Percentiles rank a stretch among this genome's conserved stretches.
These are phyloP conservation scores for Leishmania turanica DNA, from an alignment of 208 protist genomes.

Conservation along the genomic window DNA sequence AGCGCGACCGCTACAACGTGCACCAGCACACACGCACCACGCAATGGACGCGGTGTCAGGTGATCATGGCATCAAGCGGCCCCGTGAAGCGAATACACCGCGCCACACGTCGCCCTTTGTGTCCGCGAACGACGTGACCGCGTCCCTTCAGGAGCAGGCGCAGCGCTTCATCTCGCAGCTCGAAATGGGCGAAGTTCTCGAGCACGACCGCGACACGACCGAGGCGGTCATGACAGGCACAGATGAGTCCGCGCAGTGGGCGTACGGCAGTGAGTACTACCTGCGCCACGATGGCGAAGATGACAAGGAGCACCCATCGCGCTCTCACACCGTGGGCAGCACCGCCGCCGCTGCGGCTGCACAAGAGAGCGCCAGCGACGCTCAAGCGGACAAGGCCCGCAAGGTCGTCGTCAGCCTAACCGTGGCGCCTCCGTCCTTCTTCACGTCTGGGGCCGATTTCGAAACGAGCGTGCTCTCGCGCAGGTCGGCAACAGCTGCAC, in stretches of 20 bases:
- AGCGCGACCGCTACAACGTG: no score
- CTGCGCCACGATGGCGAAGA: conserved; percentile 43
- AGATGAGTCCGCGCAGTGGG: conserved; percentile 52
- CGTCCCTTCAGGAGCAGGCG: conserved; percentile 18
- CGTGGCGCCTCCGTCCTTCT: conserved; percentile 63
- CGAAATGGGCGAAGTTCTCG: conserved; percentile 43
- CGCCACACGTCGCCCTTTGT: no score
- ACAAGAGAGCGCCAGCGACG: background rate
- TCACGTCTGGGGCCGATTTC: conserved; percentile 72
- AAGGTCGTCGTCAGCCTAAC: conserved; percentile 32
- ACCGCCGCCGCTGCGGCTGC: background rate
- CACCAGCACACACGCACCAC: background rate
- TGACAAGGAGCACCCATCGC: conserved; percentile 1
- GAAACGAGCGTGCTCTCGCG: conserved; percentile 13
- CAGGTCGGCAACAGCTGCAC: background rate
- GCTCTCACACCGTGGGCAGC: background rate
- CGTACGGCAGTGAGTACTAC: conserved; percentile 75
- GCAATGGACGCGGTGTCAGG: background rate
- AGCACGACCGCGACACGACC: conserved; percentile 51
- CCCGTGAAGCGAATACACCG: background rate
- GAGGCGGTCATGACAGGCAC: conserved; percentile 52
- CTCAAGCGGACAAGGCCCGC: conserved; percentile 5
- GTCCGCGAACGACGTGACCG: background rate
- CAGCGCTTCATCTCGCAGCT: conserved; percentile 29
- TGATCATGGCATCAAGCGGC: conserved; percentile 15